Evolutionary conservation across 1,284 basidiomycete genomes (phyloP).

Genomic region (Fomes fomentarius): DNA sequence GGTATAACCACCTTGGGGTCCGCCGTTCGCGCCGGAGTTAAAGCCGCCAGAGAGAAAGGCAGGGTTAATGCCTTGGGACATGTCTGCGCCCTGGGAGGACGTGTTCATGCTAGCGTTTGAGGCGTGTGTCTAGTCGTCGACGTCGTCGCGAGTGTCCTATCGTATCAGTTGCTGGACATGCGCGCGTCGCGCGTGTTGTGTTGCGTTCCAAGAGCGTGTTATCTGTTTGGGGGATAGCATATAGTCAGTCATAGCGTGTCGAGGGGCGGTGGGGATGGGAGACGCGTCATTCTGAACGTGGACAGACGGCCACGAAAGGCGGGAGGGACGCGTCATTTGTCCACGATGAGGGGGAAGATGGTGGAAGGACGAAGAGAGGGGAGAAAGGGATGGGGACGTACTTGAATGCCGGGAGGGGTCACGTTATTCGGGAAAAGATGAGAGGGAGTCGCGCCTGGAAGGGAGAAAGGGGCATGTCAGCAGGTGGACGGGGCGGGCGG

Average conservation of each 20-base stretch:
- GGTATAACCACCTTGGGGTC: slow-evolving; percentile 11
- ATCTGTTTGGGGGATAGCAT: neutral
- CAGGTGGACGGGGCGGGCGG: slow-evolving; percentile 1
- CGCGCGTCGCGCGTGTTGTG: neutral
- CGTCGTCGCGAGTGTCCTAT: neutral
- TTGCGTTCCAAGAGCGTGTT: neutral
- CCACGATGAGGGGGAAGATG: neutral
- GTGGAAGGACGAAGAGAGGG: neutral
- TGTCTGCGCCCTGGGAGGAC: slow-evolving; percentile 18
- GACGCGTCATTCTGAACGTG: neutral
- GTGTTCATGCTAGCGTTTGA: slow-evolving; percentile 21
- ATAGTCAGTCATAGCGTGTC: neutral
- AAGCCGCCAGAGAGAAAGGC: slow-evolving; percentile 25
- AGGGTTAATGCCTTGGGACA: slow-evolving; percentile 29
- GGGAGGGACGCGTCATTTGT: neutral
- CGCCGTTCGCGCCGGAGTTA: slow-evolving; percentile 6
- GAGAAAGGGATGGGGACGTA: slow-evolving; percentile 7
- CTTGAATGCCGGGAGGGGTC: slow-evolving; percentile 8
- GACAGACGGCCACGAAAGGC: neutral
- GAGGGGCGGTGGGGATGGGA: neutral
- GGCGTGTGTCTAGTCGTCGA: too few relatives aligned
- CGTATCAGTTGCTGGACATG: neutral
- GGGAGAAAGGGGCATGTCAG: slow-evolving; percentile 12
- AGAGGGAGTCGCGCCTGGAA: slow-evolving; percentile 11
- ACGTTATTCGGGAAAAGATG: slow-evolving; percentile 16